Base-by-base conservation (phyloP, 306 rosid genomes). In the Herpetospermum pedunculosum region DNA sequence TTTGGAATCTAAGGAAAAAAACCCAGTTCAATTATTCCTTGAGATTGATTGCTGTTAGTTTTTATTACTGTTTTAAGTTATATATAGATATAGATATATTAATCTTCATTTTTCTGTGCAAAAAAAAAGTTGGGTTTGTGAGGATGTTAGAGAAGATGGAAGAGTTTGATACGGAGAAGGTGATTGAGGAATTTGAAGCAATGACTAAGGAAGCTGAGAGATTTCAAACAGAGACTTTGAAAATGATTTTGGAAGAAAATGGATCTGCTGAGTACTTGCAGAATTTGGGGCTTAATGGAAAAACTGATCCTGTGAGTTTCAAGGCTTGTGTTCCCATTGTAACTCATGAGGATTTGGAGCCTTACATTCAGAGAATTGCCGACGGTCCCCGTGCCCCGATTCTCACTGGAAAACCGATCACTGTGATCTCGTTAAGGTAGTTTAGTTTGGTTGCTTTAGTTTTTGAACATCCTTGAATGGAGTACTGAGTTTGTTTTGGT, bases 381-480 rank as follows among this genome's bases (percentile, higher is more conserved):
- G 96, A 89, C 46, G 97, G 97, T 0, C 92, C 89, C 54, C 4
- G 23, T 70, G 84, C 94, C 26, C 75, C 91, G 2, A 75, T 91
- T 70, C 96, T 93, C 80, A 93, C 98, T 6, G 84, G 83, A 84
- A 91, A 86, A 68, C 92, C 96, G 29, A 85, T 93, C 87, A 84
- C 87, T 55, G 72, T 84, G 21, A 80, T 93, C 82, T 93, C 98
- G 40, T 78, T 93, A 72, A 93, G 97, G 98, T 80, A 73, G 12
- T 32, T 32, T 30, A 44, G 30, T 63, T 16, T n/a, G 12, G 47
- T 88, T 4, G n/a, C 41, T 13, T 73, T 26, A 43, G 29, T 47
- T 6, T 1, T 25, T 53, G 60, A 25, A 53, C 34, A 50, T 54
- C 55, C 70, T 62, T 62, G 54, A 40, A 43, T 43, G 74, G n/a